Percentiles rank a stretch among this genome's conserved stretches.
These are phyloP conservation scores for Aquanectria penicillioides DNA, from an alignment of 2,329 filamentous ascomycete species.

Conservation along the genomic window DNA sequence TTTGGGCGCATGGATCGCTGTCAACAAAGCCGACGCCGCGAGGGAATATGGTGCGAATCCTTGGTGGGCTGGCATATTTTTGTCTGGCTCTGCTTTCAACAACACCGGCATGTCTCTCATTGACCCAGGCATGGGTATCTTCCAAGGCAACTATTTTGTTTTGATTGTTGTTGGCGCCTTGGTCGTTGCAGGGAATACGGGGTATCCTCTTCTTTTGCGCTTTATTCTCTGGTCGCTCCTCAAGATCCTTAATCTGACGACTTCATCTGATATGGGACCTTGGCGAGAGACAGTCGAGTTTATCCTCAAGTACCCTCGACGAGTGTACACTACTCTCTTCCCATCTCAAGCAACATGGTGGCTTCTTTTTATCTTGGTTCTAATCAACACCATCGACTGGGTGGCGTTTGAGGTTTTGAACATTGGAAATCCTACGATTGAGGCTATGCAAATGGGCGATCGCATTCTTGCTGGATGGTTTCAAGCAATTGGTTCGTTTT, in stretches of 20 bases:
- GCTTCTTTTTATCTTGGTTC: constrained; percentile 68
- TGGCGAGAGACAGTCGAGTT: constrained; percentile 63
- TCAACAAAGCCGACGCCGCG: constrained; percentile 60
- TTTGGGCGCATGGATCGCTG: constrained; percentile 69
- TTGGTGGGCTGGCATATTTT: constrained; percentile 76
- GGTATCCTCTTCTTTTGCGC: constrained; percentile 71
- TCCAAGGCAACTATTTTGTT: constrained; percentile 62
- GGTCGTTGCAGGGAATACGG: constrained; percentile 73
- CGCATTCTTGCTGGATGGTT: constrained; percentile 73
- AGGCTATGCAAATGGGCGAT: constrained; percentile 60
- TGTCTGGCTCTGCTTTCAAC: constrained; percentile 75
- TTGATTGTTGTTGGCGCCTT: constrained; percentile 64
- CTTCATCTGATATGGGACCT: constrained; percentile 47
- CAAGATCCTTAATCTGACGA: constrained; percentile 50
- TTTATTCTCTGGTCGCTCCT: constrained; percentile 66
- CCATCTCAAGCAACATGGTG: constrained; percentile 73
- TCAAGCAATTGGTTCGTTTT: constrained; percentile 64
- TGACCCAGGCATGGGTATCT: constrained; percentile 73
- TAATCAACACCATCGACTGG: constrained; percentile 73
- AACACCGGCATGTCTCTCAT: constrained; percentile 76
- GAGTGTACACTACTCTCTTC: constrained; percentile 73
- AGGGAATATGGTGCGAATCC: constrained; percentile 67
- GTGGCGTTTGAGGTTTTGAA: constrained; percentile 73
- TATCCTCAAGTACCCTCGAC: constrained; percentile 64
- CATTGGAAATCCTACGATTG: constrained; percentile 66